phyloP scores from a whole-genome alignment of 2,329 filamentous ascomycete genomes.

The Cytospora chrysosperma region DNA sequence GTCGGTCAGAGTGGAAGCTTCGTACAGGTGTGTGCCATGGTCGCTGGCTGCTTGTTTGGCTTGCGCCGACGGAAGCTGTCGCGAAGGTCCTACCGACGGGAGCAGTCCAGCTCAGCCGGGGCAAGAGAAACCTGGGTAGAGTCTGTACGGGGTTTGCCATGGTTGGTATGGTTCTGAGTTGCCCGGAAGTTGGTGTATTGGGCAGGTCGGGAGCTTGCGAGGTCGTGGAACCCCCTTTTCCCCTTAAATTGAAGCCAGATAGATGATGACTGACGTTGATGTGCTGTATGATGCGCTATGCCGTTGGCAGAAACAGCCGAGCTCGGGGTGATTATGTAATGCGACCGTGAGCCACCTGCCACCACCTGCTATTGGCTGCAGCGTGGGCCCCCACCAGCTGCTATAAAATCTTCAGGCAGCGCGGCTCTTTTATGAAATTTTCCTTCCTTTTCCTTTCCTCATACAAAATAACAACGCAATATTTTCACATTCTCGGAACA shows the following conservation, averaged over 20 bases:
- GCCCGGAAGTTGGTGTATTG: background rate
- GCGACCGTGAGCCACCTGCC: background rate
- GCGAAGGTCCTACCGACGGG: conserved; percentile 32
- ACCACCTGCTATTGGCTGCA: background rate
- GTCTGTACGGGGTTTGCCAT: conserved; percentile 40
- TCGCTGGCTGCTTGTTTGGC: conserved; percentile 13
- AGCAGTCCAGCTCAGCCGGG: conserved; percentile 53
- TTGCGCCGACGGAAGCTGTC: conserved; percentile 30
- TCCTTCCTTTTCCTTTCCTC: conserved; percentile 35
- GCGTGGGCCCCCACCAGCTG: conserved; percentile 14
- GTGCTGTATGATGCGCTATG: conserved; percentile 1
- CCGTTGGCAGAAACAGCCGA: background rate
- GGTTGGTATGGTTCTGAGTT: background rate
- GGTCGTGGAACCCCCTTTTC: conserved; percentile 1
- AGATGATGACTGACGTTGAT: conserved; percentile 15
- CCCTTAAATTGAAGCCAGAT: conserved; percentile 2
- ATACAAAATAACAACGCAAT: conserved; percentile 48
- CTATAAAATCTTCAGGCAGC: conserved; percentile 15
- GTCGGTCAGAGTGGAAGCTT: conserved; percentile 27
- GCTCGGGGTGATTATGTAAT: conserved; percentile 1
- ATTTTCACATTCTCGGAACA: conserved; percentile 46
- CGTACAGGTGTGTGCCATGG: conserved; percentile 28
- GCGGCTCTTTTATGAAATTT: conserved; percentile 19
- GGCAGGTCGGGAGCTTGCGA: background rate
- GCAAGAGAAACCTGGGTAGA: conserved; percentile 54